phyloP scores from a whole-genome alignment of 148 eudicot genomes.

The Dianthus caryophyllus region DNA sequence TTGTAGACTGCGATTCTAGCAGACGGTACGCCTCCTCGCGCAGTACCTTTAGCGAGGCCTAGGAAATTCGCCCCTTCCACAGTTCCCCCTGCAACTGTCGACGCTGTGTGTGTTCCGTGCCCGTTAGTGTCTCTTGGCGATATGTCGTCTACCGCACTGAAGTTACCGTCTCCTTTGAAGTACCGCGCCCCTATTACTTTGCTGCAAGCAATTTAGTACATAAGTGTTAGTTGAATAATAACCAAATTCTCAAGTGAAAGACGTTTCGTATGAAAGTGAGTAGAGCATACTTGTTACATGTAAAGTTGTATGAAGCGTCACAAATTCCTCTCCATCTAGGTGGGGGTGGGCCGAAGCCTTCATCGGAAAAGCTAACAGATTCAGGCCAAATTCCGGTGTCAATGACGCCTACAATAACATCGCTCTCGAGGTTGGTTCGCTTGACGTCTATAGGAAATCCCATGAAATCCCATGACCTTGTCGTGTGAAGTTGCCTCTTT shows the following conservation, averaged over 20 bases:
- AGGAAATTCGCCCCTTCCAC: constrained; percentile 33
- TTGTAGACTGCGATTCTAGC: constrained; percentile 52
- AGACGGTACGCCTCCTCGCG: constrained; percentile 45
- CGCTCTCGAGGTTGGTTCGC: constrained; percentile 27
- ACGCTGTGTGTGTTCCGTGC: constrained; percentile 50
- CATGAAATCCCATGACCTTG: constrained; percentile 58
- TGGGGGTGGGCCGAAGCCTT: constrained; percentile 39
- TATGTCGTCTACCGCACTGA: constrained; percentile 10
- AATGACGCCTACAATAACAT: constrained; percentile 37
- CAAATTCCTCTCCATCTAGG: constrained; percentile 54
- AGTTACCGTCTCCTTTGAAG: constrained; percentile 23
- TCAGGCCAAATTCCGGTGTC: constrained; percentile 56
- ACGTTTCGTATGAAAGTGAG: too few relatives aligned
- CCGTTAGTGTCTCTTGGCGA: constrained; percentile 47
- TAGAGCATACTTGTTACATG: constrained; percentile 47
- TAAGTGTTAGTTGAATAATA: too few relatives aligned
- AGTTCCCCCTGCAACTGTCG: constrained; percentile 37
- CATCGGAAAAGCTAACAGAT: constrained; percentile 37
- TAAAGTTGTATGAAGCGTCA: constrained; percentile 32
- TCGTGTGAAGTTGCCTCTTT: constrained; percentile 27
- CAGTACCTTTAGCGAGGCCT: constrained; percentile 38
- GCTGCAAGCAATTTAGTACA: too few relatives aligned
- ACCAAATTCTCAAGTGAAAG: too few relatives aligned
- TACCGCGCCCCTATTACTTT: constrained; percentile 43
- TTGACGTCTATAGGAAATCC: constrained; percentile 28